Conservation (phyloP, 768 basidiomycete genomes). For the Sarcodon sp. region DNA sequence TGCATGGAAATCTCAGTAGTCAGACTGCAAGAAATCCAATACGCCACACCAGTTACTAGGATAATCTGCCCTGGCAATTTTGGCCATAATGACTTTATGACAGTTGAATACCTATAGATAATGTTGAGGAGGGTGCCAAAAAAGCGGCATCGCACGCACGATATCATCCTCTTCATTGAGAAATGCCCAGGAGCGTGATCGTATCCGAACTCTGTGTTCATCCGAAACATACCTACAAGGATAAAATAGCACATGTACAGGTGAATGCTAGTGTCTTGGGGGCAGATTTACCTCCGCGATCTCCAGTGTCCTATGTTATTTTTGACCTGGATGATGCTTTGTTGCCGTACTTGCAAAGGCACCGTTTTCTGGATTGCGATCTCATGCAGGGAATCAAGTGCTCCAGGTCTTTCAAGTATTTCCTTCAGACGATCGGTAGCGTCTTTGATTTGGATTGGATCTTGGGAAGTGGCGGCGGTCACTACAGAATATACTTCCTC, state of each 20-base stretch:
- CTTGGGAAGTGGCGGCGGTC: slow-evolving; percentile 59
- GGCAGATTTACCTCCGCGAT: slow-evolving; percentile 47
- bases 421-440: slow-evolving; percentile 53
- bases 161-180: slow-evolving; percentile 70
- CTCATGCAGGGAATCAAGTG: slow-evolving; percentile 57
- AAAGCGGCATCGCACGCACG: slow-evolving; percentile 24
- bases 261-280: neutral
- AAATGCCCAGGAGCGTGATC: slow-evolving; percentile 49
- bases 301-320: slow-evolving; percentile 69
- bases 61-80: slow-evolving; percentile 69
- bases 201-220: slow-evolving; percentile 54
- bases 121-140: neutral
- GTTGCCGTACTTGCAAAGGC: slow-evolving; percentile 60
- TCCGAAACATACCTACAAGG: slow-evolving; percentile 47
- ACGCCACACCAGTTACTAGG: slow-evolving; percentile 51
- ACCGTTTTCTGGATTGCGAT: slow-evolving; percentile 51
- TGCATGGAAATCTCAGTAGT: neutral
- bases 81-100: slow-evolving; percentile 63
- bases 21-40: neutral
- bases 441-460: slow-evolving; percentile 32
- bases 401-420: slow-evolving; percentile 56
- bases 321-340: slow-evolving; percentile 85
- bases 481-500: slow-evolving; percentile 59
- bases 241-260: slow-evolving; percentile 5
- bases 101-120: slow-evolving; percentile 57